phyloP scores from a whole-genome alignment of 129 eudicot species.

The Lactuca saligna region DNA sequence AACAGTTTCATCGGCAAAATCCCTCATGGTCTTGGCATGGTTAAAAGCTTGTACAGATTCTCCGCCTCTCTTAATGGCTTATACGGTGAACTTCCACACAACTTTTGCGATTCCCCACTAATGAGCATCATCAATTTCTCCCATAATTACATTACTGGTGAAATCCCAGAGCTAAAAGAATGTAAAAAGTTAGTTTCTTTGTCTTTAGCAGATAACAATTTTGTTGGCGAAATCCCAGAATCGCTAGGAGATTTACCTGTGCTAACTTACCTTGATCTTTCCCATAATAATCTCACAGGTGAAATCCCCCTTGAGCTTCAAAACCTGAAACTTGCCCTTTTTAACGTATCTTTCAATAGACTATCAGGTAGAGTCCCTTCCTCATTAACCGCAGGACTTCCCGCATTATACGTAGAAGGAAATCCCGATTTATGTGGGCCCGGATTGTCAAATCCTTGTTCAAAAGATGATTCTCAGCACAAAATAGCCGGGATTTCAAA shows the following conservation, averaged over 20 bases:
- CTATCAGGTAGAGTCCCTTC: conserved; percentile 75
- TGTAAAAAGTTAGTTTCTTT: conserved; percentile 80
- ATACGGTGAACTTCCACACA: conserved; percentile 74
- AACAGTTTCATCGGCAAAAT: conserved; percentile 67
- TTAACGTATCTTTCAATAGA: conserved; percentile 82
- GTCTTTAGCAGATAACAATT: conserved; percentile 69
- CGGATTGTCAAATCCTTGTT: conserved; percentile 58
- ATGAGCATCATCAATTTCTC: conserved; percentile 89
- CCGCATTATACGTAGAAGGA: conserved; percentile 86
- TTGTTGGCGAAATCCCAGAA: conserved; percentile 68
- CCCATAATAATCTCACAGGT: conserved; percentile 80
- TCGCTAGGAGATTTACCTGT: conserved; percentile 78
- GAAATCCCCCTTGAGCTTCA: conserved; percentile 80
- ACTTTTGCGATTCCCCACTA: conserved; percentile 84
- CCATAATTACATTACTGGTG: conserved; percentile 66
- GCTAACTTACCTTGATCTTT: conserved; percentile 86
- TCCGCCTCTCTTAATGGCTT: conserved; percentile 80
- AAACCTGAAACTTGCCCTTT: conserved; percentile 83
- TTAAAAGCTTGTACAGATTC: conserved; percentile 76
- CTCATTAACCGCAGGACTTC: conserved; percentile 66
- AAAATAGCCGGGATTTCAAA: conserved; percentile 40
- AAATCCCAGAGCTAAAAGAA: conserved; percentile 60
- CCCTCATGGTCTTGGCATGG: conserved; percentile 75
- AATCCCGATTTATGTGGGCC: conserved; percentile 80
- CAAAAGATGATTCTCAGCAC: conserved; percentile 27